Base-by-base conservation (phyloP, 805 yeast genomes). In the Candida tammaniensis region DNA sequence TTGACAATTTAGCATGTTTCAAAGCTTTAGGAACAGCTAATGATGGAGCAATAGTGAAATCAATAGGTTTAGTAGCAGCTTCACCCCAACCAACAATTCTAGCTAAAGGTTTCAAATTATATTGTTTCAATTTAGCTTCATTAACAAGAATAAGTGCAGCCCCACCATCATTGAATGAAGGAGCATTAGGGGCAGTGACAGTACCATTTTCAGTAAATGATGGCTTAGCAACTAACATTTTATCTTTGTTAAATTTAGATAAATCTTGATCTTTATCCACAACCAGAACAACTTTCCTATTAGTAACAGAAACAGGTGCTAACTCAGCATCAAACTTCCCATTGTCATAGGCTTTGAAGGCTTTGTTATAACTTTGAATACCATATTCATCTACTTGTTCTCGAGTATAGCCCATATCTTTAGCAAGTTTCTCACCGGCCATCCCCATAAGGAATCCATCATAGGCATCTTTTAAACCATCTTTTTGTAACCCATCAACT, bases 81-180 rank as follows among this genome's bases (percentile, higher is more conserved):
- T 93, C 98, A 62, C 95, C 98, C 95, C 95, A 89, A 40, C 95
- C 94, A 34, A 74, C 58, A 52, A 91, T 81, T 60, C 78, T 78
- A 40, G 96, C 97, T 43, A 93, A 57, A 44, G 98, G 98, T 58
- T 71, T 86, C 55, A 93, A 68, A 30, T 82, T 81, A 49, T 87
- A 76, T 72, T 88, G 95, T 59, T 78, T 77, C 51, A 88, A 72
- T 70, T 88, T 87, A 44, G 67, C 69, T 56, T 77, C 96, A 38
- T 95, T 84, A 35, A 86, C 91, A 46, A 91, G 72, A 27, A 91
- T 70, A 21, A 91, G 76, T 31, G 97, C 98, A 35, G 97, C 96
- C 59, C 86, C 97, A 65, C 98, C 98, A 63, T 91, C 98, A 63
- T 89, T 93, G 52, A 91, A 72, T 54, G 93, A 87, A 17, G 96